Percentiles rank a stretch among this genome's conserved stretches.
Conservation (phyloP, 805 yeast species). For the Wickerhamomyces bovis region DNA sequence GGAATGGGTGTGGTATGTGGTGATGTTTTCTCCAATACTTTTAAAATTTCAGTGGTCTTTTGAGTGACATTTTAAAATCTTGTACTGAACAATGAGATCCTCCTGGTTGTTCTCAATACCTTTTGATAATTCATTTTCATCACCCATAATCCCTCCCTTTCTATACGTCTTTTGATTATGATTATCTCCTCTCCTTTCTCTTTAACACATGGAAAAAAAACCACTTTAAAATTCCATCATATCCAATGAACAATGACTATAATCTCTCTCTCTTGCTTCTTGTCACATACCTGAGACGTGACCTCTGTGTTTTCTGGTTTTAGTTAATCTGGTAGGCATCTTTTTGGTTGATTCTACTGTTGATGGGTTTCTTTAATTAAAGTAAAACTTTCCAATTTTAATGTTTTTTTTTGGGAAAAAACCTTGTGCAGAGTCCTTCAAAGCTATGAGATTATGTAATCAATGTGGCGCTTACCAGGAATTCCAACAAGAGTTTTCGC, state of each 20-base stretch:
- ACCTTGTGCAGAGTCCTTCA: background rate
- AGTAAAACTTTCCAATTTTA: background rate
- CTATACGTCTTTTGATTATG: too few species aligned
- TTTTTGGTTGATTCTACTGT: slow-evolving; percentile 26
- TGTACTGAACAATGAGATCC: too few species aligned
- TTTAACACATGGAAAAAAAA: background rate
- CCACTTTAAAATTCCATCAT: background rate
- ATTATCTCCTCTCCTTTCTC: background rate
- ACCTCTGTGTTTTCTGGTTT: slow-evolving; percentile 99
- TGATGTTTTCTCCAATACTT: too few species aligned
- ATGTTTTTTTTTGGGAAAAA: background rate
- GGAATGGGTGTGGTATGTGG: background rate
- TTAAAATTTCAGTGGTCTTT: too few species aligned
- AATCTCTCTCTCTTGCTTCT: background rate
- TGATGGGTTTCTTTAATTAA: slow-evolving; percentile 1
- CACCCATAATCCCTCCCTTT: too few species aligned
- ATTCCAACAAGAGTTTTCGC: background rate
- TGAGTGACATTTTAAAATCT: too few species aligned
- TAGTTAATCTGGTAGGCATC: slow-evolving; percentile 99
- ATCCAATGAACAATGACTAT: background rate
- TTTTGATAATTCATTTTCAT: too few species aligned
- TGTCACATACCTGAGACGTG: slow-evolving; percentile 98
- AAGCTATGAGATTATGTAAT: too few species aligned
- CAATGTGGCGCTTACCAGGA: slow-evolving; percentile 6
- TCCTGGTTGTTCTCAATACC: too few species aligned